These are phyloP conservation scores for Cerrena zonata DNA, from an alignment of 1,284 basidiomycete genomes.

Conservation along the genomic window DNA sequence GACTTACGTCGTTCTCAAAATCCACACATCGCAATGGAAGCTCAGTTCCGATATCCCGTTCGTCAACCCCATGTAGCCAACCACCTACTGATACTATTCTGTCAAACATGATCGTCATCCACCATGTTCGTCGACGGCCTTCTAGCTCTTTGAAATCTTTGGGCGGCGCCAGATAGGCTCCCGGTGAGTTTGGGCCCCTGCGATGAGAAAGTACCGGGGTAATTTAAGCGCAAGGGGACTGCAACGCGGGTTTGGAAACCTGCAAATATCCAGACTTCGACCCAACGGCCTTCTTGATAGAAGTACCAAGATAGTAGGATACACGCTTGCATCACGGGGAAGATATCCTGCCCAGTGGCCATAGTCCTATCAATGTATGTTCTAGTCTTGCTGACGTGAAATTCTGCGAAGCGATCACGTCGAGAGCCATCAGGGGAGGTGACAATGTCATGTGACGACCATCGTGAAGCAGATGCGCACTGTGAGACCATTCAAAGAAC, in stretches of 20 bases:
- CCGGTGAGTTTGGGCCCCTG: constrained; percentile 60
- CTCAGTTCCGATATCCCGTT: constrained; percentile 75
- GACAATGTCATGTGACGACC: constrained; percentile 64
- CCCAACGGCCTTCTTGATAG: constrained; percentile 82
- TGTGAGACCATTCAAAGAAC: constrained; percentile 23
- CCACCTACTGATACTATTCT: constrained; percentile 80
- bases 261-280: constrained; percentile 84
- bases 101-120: constrained; percentile 81
- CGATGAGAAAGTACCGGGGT: constrained; percentile 70
- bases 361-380: constrained; percentile 79
- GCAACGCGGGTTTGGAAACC: constrained; percentile 82
- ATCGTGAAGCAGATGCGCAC: constrained; percentile 80
- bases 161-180: constrained; percentile 73
- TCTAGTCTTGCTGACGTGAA: constrained; percentile 77
- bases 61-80: constrained; percentile 79
- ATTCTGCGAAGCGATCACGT: constrained; percentile 75
- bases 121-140: constrained; percentile 74
- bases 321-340: constrained; percentile 78
- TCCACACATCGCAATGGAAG: constrained; percentile 66
- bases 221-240: constrained; percentile 73
- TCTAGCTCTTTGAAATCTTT: constrained; percentile 69
- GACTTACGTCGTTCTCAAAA: constrained; percentile 63
- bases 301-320: constrained; percentile 82
- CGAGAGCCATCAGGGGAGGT: constrained; percentile 66
- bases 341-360: constrained; percentile 78